These are phyloP conservation scores for Xylaria sp. DNA, from an alignment of 495 filamentous ascomycete species.

Conservation along the genomic window DNA sequence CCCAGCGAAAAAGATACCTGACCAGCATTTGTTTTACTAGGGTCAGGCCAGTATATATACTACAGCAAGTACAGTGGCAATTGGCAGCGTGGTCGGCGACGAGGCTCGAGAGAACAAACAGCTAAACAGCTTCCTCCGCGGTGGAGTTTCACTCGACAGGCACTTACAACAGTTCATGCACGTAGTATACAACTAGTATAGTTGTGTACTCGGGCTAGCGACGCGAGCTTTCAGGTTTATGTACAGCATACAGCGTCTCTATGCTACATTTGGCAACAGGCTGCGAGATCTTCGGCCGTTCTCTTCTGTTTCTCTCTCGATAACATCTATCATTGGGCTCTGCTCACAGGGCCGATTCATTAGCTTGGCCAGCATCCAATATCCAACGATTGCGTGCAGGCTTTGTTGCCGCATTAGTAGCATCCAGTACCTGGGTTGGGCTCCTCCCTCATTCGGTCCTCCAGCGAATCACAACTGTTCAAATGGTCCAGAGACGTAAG, in stretches of 20 bases:
- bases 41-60: too few species aligned
- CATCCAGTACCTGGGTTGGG: background rate
- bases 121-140: too few species aligned
- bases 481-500: background rate
- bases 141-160: constrained; percentile 3
- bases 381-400: background rate
- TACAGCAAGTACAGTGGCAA: constrained; percentile 8
- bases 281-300: constrained; percentile 15
- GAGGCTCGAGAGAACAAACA: constrained; percentile 1
- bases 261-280: constrained; percentile 15
- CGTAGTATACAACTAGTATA: too few species aligned
- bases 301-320: background rate
- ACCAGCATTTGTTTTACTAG: too few species aligned
- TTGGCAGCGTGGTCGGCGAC: constrained; percentile 14
- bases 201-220: constrained; percentile 1
- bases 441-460: constrained; percentile 4
- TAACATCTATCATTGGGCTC: background rate
- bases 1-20: too few species aligned
- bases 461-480: constrained; percentile 6
- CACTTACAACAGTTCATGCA: constrained; percentile 11
- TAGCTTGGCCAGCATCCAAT: constrained; percentile 3
- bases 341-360: background rate
- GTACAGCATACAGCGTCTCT: background rate
- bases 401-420: constrained; percentile 3
- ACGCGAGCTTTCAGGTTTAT: background rate